Evolutionary conservation across 106 monocot genomes (phyloP), one percentile per base, ranked within the genome.

Genomic region (Dactylorhiza incarnata): DNA sequence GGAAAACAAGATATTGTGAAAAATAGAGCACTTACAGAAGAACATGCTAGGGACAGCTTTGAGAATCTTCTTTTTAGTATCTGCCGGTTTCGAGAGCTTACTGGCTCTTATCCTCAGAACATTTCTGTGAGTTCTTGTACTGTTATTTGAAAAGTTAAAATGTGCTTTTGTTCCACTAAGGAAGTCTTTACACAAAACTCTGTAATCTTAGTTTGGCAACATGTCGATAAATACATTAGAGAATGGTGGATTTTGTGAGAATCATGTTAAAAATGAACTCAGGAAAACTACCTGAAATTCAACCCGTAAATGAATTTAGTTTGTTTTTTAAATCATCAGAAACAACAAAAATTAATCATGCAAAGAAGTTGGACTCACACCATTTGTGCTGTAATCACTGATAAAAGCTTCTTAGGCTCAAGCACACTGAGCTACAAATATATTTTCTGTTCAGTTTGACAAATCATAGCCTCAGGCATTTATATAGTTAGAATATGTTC

Each of bases 61-160:
- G 99, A 99, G 80, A 99, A 99, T 78, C 94, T 99, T 84, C 86
- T 99, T 49, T 99, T 99, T 45, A 99, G 99, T 79, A 84, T 99
- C 0, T 99, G 99, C 71, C 84, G 99, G 61, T 99, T 99, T 82
- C 84, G 99, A 52, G 99, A 99, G 78, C 89, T 99, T 73, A 99
- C 99, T 72, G 99, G 99, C 45, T 53, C 52, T 37, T 99, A 99
- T 50, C 99, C 99, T 29, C 83, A 78, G 50, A 99, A 99, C 73
- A 90, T 99, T 48, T 94, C 94, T 17, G 99, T 94, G 77, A 81
- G 81, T 23, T 70, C 23, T 49, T 72, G 61, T 61, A 7, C 12
- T 49, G 20, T 24, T 48, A 20, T 72, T 26, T 70, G 43, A 45
- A 69, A 48, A 47, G 22, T 17, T 69, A 69, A 15, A 15, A 15